phyloP scores from a whole-genome alignment of 2,329 filamentous ascomycete genomes.

The Colletotrichum filicis region DNA sequence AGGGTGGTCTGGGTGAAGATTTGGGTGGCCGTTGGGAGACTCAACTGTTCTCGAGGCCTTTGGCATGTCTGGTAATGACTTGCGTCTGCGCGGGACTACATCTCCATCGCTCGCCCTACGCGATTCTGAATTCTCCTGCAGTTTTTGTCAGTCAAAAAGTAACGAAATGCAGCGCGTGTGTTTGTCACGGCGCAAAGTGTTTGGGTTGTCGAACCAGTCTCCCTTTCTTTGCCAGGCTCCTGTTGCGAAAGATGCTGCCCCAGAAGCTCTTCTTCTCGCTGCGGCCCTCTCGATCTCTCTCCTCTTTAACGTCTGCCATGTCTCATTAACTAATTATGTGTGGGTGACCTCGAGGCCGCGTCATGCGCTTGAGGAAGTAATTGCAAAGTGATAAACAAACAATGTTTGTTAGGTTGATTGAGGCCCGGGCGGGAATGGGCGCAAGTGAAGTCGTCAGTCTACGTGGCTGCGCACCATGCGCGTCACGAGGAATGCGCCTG shows the following conservation, averaged over 20 bases:
- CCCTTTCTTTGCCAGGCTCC: conserved; percentile 52
- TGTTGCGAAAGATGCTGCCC: conserved; percentile 60
- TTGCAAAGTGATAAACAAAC: conserved; percentile 1
- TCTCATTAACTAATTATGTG: conserved; percentile 25
- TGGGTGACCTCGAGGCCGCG: neutral
- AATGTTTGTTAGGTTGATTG: conserved; percentile 1
- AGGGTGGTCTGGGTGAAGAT: conserved; percentile 2
- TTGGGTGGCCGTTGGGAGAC: conserved; percentile 20
- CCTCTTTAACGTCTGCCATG: conserved; percentile 47
- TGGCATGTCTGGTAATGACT: conserved; percentile 25
- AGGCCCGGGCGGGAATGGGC: conserved; percentile 13
- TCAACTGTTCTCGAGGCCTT: conserved; percentile 22
- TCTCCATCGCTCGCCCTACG: conserved; percentile 49
- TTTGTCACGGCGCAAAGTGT: conserved; percentile 31
- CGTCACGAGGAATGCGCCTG: conserved; percentile 36
- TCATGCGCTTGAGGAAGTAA: neutral
- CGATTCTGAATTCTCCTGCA: conserved; percentile 45
- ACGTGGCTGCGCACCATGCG: conserved; percentile 35
- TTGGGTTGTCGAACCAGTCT: conserved; percentile 45
- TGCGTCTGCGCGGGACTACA: conserved; percentile 41
- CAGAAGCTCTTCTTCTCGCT: conserved; percentile 58
- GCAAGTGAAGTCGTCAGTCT: conserved; percentile 31
- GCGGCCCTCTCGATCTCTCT: conserved; percentile 31
- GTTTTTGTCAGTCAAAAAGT: neutral
- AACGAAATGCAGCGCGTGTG: conserved; percentile 7